A percentile compares a stretch with the other conserved stretches of the same genome.
phyloP scores from a whole-genome alignment of 2,329 filamentous ascomycete species.

The Diplodia mutila region DNA sequence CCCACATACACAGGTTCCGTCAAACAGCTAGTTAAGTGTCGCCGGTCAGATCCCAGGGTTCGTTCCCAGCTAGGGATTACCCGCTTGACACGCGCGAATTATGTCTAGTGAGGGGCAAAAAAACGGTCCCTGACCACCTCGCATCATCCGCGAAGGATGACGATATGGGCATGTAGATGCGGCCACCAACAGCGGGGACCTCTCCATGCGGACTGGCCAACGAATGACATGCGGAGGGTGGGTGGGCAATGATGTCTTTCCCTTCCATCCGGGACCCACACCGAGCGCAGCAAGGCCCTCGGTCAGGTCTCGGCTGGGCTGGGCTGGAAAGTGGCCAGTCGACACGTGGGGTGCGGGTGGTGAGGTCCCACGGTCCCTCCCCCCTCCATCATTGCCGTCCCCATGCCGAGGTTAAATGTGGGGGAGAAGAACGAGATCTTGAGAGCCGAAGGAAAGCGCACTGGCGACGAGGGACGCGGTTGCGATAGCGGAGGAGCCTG shows the following conservation, averaged over 20 bases:
- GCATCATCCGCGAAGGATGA: not conserved
- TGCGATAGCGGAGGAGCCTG: not conserved
- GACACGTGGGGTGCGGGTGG: not conserved
- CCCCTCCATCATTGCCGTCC: not conserved
- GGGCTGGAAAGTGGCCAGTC: not conserved
- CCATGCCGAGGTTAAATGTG: slow-evolving; percentile 5
- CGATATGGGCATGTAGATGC: not conserved
- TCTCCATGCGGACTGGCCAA: not conserved
- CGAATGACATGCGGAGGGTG: not conserved
- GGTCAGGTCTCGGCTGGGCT: not conserved
- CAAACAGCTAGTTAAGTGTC: not conserved
- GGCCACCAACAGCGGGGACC: not conserved
- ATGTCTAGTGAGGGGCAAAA: not conserved
- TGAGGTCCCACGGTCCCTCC: no score
- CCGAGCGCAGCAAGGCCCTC: not conserved
- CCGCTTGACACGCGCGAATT: not conserved
- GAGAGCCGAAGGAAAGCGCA: slow-evolving; percentile 1
- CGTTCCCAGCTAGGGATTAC: not conserved
- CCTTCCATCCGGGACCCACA: slow-evolving; percentile 2
- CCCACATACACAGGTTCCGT: not conserved
- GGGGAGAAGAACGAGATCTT: not conserved
- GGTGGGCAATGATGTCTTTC: not conserved
- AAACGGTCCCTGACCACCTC: not conserved
- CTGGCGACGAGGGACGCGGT: not conserved
- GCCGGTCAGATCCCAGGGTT: not conserved